phyloP scores from a whole-genome alignment of 805 yeast genomes.

The Kazachstania psychrophila region DNA sequence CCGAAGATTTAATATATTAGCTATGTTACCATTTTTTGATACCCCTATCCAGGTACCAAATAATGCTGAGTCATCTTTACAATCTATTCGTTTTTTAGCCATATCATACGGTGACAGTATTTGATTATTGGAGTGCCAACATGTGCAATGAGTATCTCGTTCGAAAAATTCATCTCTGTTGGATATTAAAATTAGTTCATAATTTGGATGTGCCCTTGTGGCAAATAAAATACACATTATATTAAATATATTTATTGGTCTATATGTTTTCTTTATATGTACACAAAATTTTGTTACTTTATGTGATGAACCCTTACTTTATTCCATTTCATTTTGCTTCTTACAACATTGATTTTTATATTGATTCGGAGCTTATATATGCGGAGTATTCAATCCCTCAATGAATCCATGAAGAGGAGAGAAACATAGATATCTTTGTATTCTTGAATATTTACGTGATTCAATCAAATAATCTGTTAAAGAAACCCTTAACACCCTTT shows the following conservation, averaged over 20 bases:
- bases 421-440: too few species aligned
- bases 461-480: conserved; percentile 18
- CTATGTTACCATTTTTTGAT: conserved; percentile 46
- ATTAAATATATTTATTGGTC: too few species aligned
- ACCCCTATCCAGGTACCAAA: conserved; percentile 93
- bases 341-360: too few species aligned
- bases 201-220: conserved; percentile 60
- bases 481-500: conserved; percentile 19
- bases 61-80: conserved; percentile 35
- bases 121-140: conserved; percentile 24
- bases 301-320: too few species aligned
- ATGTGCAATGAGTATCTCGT: conserved; percentile 61
- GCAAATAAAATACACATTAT: conserved; percentile 73
- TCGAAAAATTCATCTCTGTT: conserved; percentile 81
- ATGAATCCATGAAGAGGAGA: too few species aligned
- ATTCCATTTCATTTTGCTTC: too few species aligned
- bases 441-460: too few species aligned
- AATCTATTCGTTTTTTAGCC: conserved; percentile 29
- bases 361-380: too few species aligned
- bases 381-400: too few species aligned
- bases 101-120: conserved; percentile 66
- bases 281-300: too few species aligned
- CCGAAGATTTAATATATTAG: conserved; percentile 63
- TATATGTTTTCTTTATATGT: too few species aligned
- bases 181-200: conserved; percentile 65